Evolutionary conservation across 441 rosid genomes (phyloP), one percentile per base, ranked within the genome.

Genomic region (Arabidopsis hybrid): DNA sequence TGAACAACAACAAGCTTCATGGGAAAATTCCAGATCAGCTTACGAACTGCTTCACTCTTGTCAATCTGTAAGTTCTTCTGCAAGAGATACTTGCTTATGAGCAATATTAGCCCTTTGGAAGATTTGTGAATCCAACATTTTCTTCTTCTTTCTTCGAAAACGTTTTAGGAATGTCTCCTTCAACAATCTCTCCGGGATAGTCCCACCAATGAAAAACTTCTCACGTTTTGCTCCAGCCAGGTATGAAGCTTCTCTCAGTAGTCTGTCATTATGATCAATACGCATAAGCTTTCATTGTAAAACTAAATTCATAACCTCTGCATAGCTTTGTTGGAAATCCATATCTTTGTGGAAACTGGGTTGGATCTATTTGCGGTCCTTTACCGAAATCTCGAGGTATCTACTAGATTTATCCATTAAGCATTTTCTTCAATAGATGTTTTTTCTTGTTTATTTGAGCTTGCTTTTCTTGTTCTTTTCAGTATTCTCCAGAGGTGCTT

Each of bases 1-100:
- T 96, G 52, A 89, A 91, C 74, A 85, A 91, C 79, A 93, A 96
- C 76, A 75, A 83, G 65, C 57, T 96, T 74, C 84, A 80, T 46
- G 99, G 98, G 39, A 85, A 71, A 78, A 90, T 91, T 58, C 98
- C 97, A 0, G 89, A 82, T 49, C 97, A 91, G 82, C 86, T 96
- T 3, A 75, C 88, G 8, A 89, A 86, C 52, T 96, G 98, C 83
- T 84, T 93, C 72, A 88, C 91, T 67, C 95, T 93, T 42, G 12
- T 81, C 29, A 71, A 78, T 67, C 55, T 91, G 99, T 96, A 81
- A 53, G 88, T 69, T 74, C 10, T 71, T 40, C 29, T 63, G 7
- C 7, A 60, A 64, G 17, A 14, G 5, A 52, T 63, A 29, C 35
- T 57, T 4, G 38, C 47, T 26, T 31, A 4, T 43, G 52, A 26